phyloP scores from a whole-genome alignment of 2,329 filamentous ascomycete genomes.

The Fusarium beomiforme region DNA sequence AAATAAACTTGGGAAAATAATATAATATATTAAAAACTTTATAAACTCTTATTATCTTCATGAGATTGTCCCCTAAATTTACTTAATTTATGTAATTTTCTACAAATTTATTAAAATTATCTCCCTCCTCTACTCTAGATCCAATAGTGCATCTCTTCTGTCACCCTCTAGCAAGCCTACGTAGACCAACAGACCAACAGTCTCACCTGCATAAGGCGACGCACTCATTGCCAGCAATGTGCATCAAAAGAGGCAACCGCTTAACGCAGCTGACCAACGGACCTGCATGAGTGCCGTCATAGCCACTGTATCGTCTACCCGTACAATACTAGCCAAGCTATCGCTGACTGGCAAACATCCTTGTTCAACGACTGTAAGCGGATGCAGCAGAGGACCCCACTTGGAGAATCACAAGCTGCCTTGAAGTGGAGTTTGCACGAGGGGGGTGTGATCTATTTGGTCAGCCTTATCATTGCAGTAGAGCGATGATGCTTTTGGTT shows the following conservation, averaged over 20 bases:
- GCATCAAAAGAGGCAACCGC: not conserved
- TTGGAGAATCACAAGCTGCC: not conserved
- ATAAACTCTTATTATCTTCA: too few species aligned
- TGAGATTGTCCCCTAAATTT: too few species aligned
- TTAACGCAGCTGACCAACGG: not conserved
- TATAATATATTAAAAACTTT: too few species aligned
- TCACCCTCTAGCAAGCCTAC: not conserved
- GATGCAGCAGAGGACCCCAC: not conserved
- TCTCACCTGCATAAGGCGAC: constrained; percentile 2
- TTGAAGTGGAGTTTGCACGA: not conserved
- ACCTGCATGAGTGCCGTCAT: not conserved
- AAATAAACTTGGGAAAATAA: too few species aligned
- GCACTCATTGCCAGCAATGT: not conserved
- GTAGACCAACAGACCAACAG: not conserved
- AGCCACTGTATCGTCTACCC: not conserved
- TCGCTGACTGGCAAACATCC: not conserved
- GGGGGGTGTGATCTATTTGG: not conserved
- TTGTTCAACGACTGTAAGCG: not conserved
- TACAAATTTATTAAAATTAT: too few species aligned
- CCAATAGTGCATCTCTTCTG: too few species aligned
- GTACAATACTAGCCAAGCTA: not conserved
- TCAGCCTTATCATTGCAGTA: not conserved
- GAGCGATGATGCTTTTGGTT: not conserved
- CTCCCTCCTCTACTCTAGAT: too few species aligned
- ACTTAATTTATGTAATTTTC: too few species aligned